Base-by-base conservation (phyloP, 2,329 filamentous ascomycete genomes). In the Penicillium brasilianum region DNA sequence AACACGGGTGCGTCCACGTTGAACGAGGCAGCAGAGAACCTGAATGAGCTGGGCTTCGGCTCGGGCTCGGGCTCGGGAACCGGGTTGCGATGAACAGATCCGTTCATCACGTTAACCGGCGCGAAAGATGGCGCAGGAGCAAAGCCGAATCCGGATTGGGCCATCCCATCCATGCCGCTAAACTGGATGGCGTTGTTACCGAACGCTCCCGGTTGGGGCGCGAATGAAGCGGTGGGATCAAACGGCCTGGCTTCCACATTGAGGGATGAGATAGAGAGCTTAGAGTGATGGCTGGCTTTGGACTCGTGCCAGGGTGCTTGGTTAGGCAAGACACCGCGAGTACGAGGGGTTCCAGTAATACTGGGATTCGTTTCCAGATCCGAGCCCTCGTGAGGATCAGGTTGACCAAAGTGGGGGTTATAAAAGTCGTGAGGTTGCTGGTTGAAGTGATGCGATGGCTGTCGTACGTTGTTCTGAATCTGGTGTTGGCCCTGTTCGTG, bases 161-260 rank as follows among this genome's bases (percentile, higher is more conserved):
- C 67, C 55, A 67, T 68, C 37, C 63, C 69, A 36, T 66, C 68
- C 55, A 68, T 68, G 37, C 63, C 69, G 34, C 72, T 72, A 64
- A 80, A 78, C 57, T 80, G 76, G 69, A 84, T 83, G 22, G 72
- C 69, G 56, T 74, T 73, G 48, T 73, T 72, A 48, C 77, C 77
- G 16, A 82, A 82, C 2, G 81, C 74, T 61, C 79, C 78, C 44
- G 73, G 73, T 16, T 76, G 78, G 16, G 83, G 78, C 46, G 77
- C 79, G 68, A 86, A 86, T 2, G 82, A 79, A 16, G 79, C 78
- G 37, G 76, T 76, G 7, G 86, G 85, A 58, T 89, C 92, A 82
- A 97, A 97, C 71, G 95, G 92, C 50, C 93, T 90, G 0, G 94
- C 94, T 64, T 90, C 87, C 32, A 96, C 93, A 70, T 98, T 98